Base-by-base conservation (phyloP, 192 early-diverging fungal species). In the Phycomyces nitens region DNA sequence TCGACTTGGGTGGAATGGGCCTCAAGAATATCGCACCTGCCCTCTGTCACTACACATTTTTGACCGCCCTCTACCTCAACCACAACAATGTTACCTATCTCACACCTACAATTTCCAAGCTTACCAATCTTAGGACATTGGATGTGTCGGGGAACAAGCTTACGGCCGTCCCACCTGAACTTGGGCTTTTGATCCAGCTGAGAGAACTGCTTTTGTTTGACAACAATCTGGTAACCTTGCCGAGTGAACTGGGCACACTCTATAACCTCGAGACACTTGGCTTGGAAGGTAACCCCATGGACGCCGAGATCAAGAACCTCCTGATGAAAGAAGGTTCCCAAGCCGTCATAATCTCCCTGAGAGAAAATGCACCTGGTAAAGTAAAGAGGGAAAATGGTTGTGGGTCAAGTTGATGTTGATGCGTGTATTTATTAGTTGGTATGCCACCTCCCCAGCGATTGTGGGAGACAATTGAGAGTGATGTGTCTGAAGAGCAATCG, bases 1-100 rank as follows among this genome's bases (percentile, higher is more conserved):
- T 99, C 22, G 97, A 99, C 71, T 71, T 99, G 58, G 94, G 94
- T n/a, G 95, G 97, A 26, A 96, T 99, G 94, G 87, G 80, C 5
- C 84, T 99, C 24, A 88, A 90, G 56, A 93, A 89, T 56, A 74
- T 99, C 1, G 82, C 86, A 18, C 64, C 76, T 34, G 80, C 84
- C 41, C 69, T 97, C 53, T 97, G 96, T 73, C 73, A 73, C 4
- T 99, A 94, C 73, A 56, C 62, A 2, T 97, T 97, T 73, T 78
- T 99, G 50, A 97, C 94, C 22, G 88, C 84, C 27, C 84, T 99
- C 10, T 99, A 96, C 64, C 79, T 99, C 72, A 97, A 95, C 72
- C 93, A 99, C 83, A 99, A 99, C 85, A 89, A 89, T 69, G 78
- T 99, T 24, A 82, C 88, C 49, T 81, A 82, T 47, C 52, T 99